Evolutionary conservation across 2,329 filamentous ascomycete species (phyloP), one percentile per base, ranked within the genome.

Genomic region (Hymenoscyphus fructigenus): DNA sequence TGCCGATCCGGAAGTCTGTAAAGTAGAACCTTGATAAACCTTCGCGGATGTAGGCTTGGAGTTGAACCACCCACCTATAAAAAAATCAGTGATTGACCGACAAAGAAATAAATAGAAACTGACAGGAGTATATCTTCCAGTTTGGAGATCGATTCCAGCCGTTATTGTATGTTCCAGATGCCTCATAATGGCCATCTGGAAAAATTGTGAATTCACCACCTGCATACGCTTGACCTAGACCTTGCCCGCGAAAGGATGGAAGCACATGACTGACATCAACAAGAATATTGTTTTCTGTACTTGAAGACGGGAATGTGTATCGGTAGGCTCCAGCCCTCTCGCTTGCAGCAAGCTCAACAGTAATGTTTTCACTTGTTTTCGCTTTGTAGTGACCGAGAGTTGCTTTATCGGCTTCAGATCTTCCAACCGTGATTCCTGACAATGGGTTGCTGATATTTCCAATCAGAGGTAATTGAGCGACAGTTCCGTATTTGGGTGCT

Each of bases 401-500:
- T 1, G 84, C 83, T 62, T 79, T 68, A 66, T 88, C 81, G 28
- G 81, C 69, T 69, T 74, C 69, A 67, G 81, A 80, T 75, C 88
- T 82, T 0, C 80, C 81, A 28, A 87, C 79, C n/a, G 83, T 84
- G 38, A 85, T 78, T 67, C 85, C 82, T 4, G 77, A 79, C 28
- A 90, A 76, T 1, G 87, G 86, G 64, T 89, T 83, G 7, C 69
- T 70, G 53, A 87, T 75, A 17, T 72, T 73, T 0, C 84, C 84
- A 0, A 82, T 70, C 0, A 85, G 75, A 0, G 85, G 86, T 75
- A 88, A 79, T 74, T 88, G 86, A 1, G 84, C 79, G 36, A 88
- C 83, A 1, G 89, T 85, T 4, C 88, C 88, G 66, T 91, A 91
- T 74, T 90, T 91, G 0, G 88, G 87, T 1, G 86, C 86, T 1